Evolutionary conservation across 2,329 filamentous ascomycete genomes (phyloP), one percentile per base, ranked within the genome.

Genomic region (Venturiaceae sp.): DNA sequence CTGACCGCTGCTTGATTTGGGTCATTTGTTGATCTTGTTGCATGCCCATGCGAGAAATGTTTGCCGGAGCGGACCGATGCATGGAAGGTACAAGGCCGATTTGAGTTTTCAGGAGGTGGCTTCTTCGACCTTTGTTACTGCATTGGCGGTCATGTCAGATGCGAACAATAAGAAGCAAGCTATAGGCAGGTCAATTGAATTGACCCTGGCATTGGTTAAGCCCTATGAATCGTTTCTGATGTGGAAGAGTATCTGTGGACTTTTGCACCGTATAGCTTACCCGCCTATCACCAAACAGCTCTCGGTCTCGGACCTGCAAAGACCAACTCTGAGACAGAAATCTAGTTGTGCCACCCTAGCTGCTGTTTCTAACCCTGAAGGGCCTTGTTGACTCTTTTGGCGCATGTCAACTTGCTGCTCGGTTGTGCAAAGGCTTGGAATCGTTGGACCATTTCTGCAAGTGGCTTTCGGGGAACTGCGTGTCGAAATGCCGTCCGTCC

Each of bases 281-380:
- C 36, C 52, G 52, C 52, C 52, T 53, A 30, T 53, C 30, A 53
- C 52, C 52, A 53, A 30, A 23, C 52, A 53, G 21, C 34, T 34
- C 30, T 53, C 21, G 19, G 32, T 34, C 30, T 36, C n/a, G 34
- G 52, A n/a, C 32, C 30, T 36, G 52, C 52, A 23, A 53, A 34
- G 34, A 53, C 19, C 28, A 16, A 28, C 52, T 21, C 21, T 53
- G 52, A 37, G 52, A 34, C 52, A 26, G 19, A 23, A 53, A 36
- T 53, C 52, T 36, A 53, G 34, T 21, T 34, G 52, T 53, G 21
- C 16, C 16, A 36, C 52, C 11, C 32, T 28, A 37, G 52, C 32
- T 53, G 30, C 28, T n/a, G 13, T 50, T n/a, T 50, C 44, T 50
- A 50, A 50, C 26, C 44, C 23, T 50, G 23, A 30, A 30, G 13